Percentiles rank a stretch among this genome's conserved stretches.
Conservation (phyloP, 768 basidiomycete genomes). For the Plicaturopsis crispa region DNA sequence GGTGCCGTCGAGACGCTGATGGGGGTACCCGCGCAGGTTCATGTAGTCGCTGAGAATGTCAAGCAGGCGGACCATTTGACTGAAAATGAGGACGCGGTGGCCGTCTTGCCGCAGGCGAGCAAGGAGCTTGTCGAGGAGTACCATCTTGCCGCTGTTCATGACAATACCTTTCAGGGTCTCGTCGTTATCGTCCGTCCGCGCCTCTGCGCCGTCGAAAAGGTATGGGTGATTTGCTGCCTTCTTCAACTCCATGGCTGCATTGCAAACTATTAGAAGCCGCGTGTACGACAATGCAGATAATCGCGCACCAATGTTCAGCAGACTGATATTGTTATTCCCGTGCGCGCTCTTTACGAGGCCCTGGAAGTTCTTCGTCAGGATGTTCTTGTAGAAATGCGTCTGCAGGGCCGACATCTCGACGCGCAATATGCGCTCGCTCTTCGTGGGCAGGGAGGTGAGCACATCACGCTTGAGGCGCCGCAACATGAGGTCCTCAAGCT, state of each 20-base stretch:
- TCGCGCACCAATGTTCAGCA: slow-evolving; percentile 90
- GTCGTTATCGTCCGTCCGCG: slow-evolving; percentile 43
- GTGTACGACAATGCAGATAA: too few species aligned
- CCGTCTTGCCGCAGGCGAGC: slow-evolving; percentile 82
- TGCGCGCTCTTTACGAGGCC: slow-evolving; percentile 87
- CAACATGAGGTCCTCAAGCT: slow-evolving; percentile 91
- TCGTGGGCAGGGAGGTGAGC: slow-evolving; percentile 90
- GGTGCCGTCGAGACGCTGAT: slow-evolving; percentile 94
- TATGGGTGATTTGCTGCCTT: slow-evolving; percentile 98
- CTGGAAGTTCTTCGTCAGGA: slow-evolving; percentile 93
- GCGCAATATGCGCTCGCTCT: slow-evolving; percentile 95
- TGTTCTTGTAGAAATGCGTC: slow-evolving; percentile 98
- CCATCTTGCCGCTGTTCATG: slow-evolving; percentile 98
- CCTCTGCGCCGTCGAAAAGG: slow-evolving; percentile 94
- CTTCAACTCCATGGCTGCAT: slow-evolving; percentile 92
- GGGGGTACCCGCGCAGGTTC: slow-evolving; percentile 78
- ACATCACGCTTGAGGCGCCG: slow-evolving; percentile 94
- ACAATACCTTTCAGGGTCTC: slow-evolving; percentile 93
- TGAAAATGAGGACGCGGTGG: slow-evolving; percentile 97
- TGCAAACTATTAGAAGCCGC: too few species aligned
- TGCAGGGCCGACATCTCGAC: slow-evolving; percentile 97
- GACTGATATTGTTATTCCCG: slow-evolving; percentile 84
- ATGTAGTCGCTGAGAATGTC: slow-evolving; percentile 99
- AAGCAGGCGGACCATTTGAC: slow-evolving; percentile 98
- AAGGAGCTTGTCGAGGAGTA: slow-evolving; percentile 95